Evolutionary conservation across 345 rosid species (phyloP).

Genomic region (Populus alba): DNA sequence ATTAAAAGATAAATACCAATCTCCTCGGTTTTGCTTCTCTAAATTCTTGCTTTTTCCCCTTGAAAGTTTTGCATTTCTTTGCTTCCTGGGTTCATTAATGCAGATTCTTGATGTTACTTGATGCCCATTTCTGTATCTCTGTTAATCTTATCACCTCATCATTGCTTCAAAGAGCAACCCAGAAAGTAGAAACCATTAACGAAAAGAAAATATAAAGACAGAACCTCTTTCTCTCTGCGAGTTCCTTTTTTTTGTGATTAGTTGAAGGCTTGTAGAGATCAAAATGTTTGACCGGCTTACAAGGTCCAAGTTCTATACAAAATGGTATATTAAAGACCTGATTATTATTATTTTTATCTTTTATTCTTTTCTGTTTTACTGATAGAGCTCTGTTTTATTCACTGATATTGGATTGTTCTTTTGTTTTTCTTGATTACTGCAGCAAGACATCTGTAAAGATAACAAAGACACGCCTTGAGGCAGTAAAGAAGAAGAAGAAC

Average conservation of each 20-base stretch:
- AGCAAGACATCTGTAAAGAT: constrained; percentile 65
- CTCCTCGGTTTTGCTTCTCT: neutral
- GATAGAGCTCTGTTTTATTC: neutral
- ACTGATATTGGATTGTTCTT: neutral
- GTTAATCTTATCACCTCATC: neutral
- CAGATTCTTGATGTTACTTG: constrained; percentile 21
- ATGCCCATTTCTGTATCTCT: neutral
- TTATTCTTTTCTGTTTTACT: neutral
- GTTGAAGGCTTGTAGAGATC: neutral
- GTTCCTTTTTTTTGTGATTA: neutral
- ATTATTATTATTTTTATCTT: neutral
- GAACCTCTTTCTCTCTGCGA: neutral
- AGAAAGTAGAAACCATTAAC: neutral
- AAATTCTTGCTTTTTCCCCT: neutral
- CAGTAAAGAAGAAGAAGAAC: constrained; percentile 65
- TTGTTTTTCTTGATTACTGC: constrained; percentile 6
- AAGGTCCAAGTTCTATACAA: constrained; percentile 24
- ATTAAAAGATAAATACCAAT: neutral
- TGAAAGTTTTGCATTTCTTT: neutral
- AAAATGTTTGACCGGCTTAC: constrained; percentile 22
- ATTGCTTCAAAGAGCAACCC: neutral
- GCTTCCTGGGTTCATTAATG: neutral
- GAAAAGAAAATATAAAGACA: neutral
- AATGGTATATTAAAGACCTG: constrained; percentile 16
- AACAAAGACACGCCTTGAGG: constrained; percentile 58